Evolutionary conservation across 805 yeast species (phyloP), one percentile per base, ranked within the genome.

Genomic region (Schwanniomyces pseudopolymorphus): DNA sequence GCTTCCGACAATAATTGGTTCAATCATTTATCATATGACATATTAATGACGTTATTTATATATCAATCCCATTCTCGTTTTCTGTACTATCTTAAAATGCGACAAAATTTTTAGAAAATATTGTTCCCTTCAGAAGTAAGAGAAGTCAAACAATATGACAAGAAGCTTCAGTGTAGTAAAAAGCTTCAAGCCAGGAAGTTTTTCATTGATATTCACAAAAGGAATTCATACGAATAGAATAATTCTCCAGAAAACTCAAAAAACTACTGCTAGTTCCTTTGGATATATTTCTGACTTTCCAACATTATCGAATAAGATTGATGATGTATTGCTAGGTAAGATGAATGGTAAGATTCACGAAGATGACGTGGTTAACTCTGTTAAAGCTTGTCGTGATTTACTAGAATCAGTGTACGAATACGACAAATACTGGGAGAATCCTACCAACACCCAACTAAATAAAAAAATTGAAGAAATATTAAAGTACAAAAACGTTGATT

Each of bases 361-460:
- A 10, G 44, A 42, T 2, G 22, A 44, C 5, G 55, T 55, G 5
- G 33, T 58, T 5, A 50, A 52, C 8, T 61, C 67, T n/a, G 48
- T 67, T 20, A 50, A 43, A 9, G 57, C 62, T 4, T 64, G 67
- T 47, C 48, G 54, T 37, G 42, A 51, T 19, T 51, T 61, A 22
- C 67, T 58, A 37, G 39, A 40, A 14, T 39, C 51, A 10, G 46
- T 53, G 3, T 37, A 50, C 28, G 59, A 51, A 17, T 55, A 55
- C 42, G 60, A 62, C 43, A 61, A 61, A 48, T 55, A 61, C 42
- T 57, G 52, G 50, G 49, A 50, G 8, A 59, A 59, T 41, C 58
- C 64, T 1, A 49, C 53, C 10, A 57, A 59, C 40, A 51, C 56
- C 25, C 37, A 48, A 17, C 48, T 66, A 36, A 55, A 55, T 31